phyloP scores from a whole-genome alignment of 2,329 filamentous ascomycete species.

The Curvularia verruculosa region DNA sequence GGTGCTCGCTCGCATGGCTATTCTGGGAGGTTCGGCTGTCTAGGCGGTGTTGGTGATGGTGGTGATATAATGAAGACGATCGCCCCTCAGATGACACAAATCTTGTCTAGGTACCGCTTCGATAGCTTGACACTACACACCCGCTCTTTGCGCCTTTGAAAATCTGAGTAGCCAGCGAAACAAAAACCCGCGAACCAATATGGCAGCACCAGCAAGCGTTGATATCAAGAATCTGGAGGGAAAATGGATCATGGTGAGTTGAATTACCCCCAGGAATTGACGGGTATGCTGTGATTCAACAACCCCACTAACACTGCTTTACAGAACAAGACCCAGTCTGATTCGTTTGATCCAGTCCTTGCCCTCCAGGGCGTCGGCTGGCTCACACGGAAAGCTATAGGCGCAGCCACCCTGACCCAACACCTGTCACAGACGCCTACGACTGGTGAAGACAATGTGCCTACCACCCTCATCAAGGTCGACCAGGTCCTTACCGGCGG shows the following conservation, averaged over 20 bases:
- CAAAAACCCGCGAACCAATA: slow-evolving; percentile 22
- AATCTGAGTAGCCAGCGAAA: background rate
- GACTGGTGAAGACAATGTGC: slow-evolving; percentile 28
- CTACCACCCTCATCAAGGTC: slow-evolving; percentile 68
- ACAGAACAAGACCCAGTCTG: slow-evolving; percentile 78
- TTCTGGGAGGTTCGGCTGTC: slow-evolving; percentile 13
- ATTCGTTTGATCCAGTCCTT: slow-evolving; percentile 71
- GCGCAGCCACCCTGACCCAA: slow-evolving; percentile 71
- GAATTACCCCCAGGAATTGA: background rate
- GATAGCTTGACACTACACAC: slow-evolving; percentile 5
- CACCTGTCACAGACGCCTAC: slow-evolving; percentile 52
- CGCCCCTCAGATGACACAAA: background rate
- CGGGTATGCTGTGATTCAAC: background rate
- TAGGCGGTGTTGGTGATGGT: slow-evolving; percentile 12
- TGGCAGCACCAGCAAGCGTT: slow-evolving; percentile 47
- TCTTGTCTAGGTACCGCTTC: background rate
- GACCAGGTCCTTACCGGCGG: slow-evolving; percentile 74
- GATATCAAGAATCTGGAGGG: slow-evolving; percentile 48
- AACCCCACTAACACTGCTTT: slow-evolving; percentile 3
- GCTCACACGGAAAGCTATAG: slow-evolving; percentile 74
- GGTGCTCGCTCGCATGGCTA: slow-evolving; percentile 17
- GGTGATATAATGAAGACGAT: slow-evolving; percentile 17
- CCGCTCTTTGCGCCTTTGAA: background rate
- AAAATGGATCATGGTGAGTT: slow-evolving; percentile 48
- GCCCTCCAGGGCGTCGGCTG: slow-evolving; percentile 64